phyloP scores from a whole-genome alignment of 345 rosid species.

The Nephelium lappaceum region DNA sequence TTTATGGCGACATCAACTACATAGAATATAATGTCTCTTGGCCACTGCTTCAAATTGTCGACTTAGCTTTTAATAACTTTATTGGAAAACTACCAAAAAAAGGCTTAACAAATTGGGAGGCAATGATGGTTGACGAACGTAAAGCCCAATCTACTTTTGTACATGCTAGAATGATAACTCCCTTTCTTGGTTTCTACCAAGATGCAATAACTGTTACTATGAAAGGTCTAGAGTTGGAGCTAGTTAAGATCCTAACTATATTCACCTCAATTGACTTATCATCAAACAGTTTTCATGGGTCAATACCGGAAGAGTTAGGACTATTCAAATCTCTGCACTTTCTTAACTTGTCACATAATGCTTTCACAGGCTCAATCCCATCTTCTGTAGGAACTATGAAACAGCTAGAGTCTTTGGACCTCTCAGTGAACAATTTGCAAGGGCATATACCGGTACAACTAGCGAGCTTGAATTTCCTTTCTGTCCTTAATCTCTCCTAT shows the following conservation, averaged over 20 bases:
- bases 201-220: slow-evolving; percentile 40
- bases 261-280: slow-evolving; percentile 45
- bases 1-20: slow-evolving; percentile 28
- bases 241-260: slow-evolving; percentile 42
- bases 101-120: slow-evolving; percentile 30
- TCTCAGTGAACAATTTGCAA: slow-evolving; percentile 22
- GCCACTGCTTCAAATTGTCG: slow-evolving; percentile 21
- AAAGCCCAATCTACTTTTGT: not conserved
- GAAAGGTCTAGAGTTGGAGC: slow-evolving; percentile 43
- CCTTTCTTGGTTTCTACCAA: too few species aligned
- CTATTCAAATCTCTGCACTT: slow-evolving; percentile 16
- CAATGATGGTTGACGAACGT: slow-evolving; percentile 32
- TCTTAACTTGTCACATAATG: slow-evolving; percentile 43
- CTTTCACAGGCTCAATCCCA: slow-evolving; percentile 30
- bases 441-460: slow-evolving; percentile 34
- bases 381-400: slow-evolving; percentile 21
- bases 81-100: slow-evolving; percentile 20
- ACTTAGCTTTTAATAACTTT: slow-evolving; percentile 34
- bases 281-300: slow-evolving; percentile 30
- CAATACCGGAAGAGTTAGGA: slow-evolving; percentile 26
- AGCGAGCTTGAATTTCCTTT: slow-evolving; percentile 29
- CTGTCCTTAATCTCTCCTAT: slow-evolving; percentile 36
- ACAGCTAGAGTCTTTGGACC: slow-evolving; percentile 39
- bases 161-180: slow-evolving; percentile 20
- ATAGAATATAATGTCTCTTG: not conserved